Evolutionary conservation across 345 rosid genomes (phyloP), one percentile per base, ranked within the genome.

Genomic region (Populus simonii): DNA sequence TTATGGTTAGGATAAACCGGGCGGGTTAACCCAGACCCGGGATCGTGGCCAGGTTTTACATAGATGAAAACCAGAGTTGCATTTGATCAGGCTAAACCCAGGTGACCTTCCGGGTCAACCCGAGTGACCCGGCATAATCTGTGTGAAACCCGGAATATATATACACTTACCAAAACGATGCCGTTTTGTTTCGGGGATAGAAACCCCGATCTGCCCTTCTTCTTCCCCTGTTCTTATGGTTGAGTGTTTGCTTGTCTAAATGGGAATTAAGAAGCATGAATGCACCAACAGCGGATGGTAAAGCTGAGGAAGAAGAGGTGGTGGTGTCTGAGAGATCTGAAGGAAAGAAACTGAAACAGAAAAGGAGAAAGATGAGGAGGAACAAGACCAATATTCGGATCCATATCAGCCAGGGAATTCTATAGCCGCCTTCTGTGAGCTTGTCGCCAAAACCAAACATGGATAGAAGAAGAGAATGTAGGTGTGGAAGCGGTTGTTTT

Each of bases 391-490:
- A 68, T 78, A 91, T 77, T 79, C 91, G 97, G 88, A 92, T 91
- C 98, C 93, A 92, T 33, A 94, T 79, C 0, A 94, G 87, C 96
- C 96, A 94, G 70, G 96, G 90, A 20, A 94, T 87, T 70, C 85
- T 88, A 69, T 81, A 86, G 74, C 86, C 87, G 55, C 87, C 91
- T 27, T 87, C 73, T 29, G 84, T 79, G 2, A 92, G 65, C 63
- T 88, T 88, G 11, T 90, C 91, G 12, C 90, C 93, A 6, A 87
- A 80, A 41, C 87, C 89, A 45, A 86, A 80, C 91, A 92, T 88
- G 18, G 25, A n/a, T 23, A 62, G 22, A 57, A 7, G 43, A 20
- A n/a, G 18, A 15, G 3, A 23, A 20, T 23, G 71, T 31, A 23
- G 67, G 45, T 4, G 31, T 38, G 45, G n/a, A 29, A 51, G 77